These are phyloP conservation scores for Trichoderma atroviride DNA, from an alignment of 2,329 filamentous ascomycete species.

Conservation along the genomic window DNA sequence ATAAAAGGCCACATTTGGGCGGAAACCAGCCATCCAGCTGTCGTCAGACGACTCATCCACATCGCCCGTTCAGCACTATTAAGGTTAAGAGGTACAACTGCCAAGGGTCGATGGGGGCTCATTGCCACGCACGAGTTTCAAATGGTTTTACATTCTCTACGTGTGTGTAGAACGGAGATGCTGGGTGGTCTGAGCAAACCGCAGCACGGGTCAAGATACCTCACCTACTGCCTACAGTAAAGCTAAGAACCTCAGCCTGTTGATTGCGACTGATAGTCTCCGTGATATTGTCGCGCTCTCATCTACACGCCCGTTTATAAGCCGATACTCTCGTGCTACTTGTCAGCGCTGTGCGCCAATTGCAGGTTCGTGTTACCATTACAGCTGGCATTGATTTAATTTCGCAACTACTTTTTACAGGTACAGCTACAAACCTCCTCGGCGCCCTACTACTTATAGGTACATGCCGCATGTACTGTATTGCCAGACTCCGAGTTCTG, in stretches of 20 bases:
- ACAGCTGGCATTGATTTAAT: neutral
- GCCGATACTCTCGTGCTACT: neutral
- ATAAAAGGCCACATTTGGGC: neutral
- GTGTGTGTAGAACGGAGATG: neutral
- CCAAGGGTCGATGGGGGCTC: neutral
- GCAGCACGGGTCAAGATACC: neutral
- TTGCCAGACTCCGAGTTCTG: constrained; percentile 2
- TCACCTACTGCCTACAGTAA: too few species aligned
- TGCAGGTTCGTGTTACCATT: neutral
- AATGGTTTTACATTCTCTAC: neutral
- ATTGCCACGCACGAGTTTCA: neutral
- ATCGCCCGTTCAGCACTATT: neutral
- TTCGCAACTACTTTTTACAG: neutral
- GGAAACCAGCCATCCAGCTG: neutral
- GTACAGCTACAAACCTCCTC: neutral
- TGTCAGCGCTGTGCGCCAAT: neutral
- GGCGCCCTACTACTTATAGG: neutral
- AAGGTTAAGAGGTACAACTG: neutral
- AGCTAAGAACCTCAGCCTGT: neutral
- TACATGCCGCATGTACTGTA: neutral
- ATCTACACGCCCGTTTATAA: neutral
- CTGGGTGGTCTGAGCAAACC: neutral
- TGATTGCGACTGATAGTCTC: neutral
- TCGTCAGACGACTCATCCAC: neutral
- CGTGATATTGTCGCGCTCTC: neutral